A percentile compares a stretch with the other conserved stretches of the same genome.
Conservation (phyloP, 108 stramenopile species). For the Conticribra guillardii region DNA sequence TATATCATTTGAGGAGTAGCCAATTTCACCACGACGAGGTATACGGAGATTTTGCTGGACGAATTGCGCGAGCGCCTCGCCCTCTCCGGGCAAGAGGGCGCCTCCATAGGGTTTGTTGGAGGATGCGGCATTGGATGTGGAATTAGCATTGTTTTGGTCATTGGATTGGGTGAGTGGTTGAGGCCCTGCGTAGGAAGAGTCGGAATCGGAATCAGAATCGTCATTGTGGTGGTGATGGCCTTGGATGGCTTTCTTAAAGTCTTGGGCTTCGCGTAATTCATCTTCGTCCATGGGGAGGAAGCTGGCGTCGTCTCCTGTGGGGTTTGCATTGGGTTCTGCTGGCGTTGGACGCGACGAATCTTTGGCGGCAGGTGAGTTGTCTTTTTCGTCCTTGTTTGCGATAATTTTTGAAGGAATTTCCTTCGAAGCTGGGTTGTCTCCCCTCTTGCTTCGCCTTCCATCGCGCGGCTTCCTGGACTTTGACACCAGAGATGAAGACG, state of each 20-base stretch:
- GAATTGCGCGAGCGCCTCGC: conserved; percentile 92
- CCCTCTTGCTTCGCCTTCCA: conserved; percentile 7
- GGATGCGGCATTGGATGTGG: conserved; percentile 46
- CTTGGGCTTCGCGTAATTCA: conserved; percentile 66
- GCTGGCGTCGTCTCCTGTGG: not conserved
- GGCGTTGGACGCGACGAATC: no score
- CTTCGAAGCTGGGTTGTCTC: conserved; percentile 11
- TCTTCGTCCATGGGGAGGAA: conserved; percentile 40
- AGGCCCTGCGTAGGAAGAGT: conserved; percentile 68
- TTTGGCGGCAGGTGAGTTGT: not conserved
- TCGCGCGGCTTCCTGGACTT: not conserved
- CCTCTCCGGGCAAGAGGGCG: conserved; percentile 93
- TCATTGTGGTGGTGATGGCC: conserved; percentile 48
- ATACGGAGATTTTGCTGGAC: conserved; percentile 98
- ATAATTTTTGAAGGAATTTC: not conserved
- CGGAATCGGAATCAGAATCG: conserved; percentile 63
- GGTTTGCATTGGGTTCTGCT: not conserved
- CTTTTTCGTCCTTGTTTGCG: not conserved
- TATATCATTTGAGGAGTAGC: conserved; percentile 92
- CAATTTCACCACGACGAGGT: conserved; percentile 98
- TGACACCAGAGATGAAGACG: conserved; percentile 26
- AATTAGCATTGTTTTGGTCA: conserved; percentile 52
- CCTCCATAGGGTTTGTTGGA: conserved; percentile 75
- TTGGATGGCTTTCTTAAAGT: conserved; percentile 81
- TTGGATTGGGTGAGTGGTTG: conserved; percentile 59